Evolutionary conservation across 2,329 filamentous ascomycete species (phyloP).

Genomic region (Neurospora sp.): DNA sequence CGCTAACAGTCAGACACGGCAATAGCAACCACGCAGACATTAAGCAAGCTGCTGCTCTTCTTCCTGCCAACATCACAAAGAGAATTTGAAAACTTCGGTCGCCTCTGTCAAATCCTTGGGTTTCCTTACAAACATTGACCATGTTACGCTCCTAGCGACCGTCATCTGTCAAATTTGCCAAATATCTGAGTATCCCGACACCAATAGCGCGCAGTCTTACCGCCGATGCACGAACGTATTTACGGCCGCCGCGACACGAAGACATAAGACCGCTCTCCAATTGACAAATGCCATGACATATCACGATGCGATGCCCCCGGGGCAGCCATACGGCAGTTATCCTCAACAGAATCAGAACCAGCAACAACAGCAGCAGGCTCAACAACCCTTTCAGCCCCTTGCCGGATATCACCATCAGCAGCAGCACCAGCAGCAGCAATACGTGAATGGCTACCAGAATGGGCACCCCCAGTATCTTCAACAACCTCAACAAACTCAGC

Average conservation of each 20-base stretch:
- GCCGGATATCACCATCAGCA: slow-evolving; percentile 16
- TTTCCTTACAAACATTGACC: background rate
- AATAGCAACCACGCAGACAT: background rate
- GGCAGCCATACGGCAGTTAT: slow-evolving; percentile 26
- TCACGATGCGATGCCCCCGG: slow-evolving; percentile 30
- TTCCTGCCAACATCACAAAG: background rate
- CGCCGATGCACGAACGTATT: background rate
- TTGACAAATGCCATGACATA: slow-evolving; percentile 22
- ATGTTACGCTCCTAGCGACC: background rate
- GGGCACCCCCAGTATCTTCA: slow-evolving; percentile 19
- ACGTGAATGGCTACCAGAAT: slow-evolving; percentile 9
- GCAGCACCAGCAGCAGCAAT: slow-evolving; percentile 15
- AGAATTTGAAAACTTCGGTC: background rate
- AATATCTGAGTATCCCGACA: background rate
- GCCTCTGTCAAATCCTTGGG: background rate
- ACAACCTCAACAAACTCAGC: slow-evolving; percentile 14
- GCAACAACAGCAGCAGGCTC: slow-evolving; percentile 6
- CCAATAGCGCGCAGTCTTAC: background rate
- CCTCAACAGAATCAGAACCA: slow-evolving; percentile 20
- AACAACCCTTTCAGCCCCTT: background rate
- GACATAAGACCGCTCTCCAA: background rate
- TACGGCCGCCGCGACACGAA: background rate
- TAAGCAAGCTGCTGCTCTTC: background rate
- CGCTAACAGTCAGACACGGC: background rate
- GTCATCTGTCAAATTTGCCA: background rate